These are phyloP conservation scores for Dothideomycetes sp. DNA, from an alignment of 2,329 filamentous ascomycete species.

Conservation along the genomic window DNA sequence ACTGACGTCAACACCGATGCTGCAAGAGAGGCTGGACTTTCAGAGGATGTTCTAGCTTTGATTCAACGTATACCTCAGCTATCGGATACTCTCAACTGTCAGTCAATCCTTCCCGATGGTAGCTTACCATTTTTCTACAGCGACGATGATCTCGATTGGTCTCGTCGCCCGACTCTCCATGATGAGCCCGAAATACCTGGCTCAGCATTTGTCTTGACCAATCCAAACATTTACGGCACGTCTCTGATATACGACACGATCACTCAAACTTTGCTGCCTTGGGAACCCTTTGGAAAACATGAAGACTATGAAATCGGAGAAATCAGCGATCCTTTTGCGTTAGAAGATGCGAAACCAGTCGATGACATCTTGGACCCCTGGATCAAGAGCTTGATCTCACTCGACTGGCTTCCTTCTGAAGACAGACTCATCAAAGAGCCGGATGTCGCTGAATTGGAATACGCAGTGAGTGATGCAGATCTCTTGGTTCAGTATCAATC, in stretches of 20 bases:
- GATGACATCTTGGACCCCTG: not conserved
- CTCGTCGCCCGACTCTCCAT: not conserved
- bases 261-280: not conserved
- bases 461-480: not conserved
- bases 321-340: not conserved
- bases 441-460: not conserved
- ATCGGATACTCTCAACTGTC: not conserved
- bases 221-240: not conserved
- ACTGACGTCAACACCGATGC: not conserved
- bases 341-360: not conserved
- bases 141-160: not conserved
- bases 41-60: not conserved
- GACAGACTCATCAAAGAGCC: not conserved
- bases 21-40: not conserved
- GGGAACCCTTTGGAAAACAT: not conserved
- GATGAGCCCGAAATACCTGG: not conserved
- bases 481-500: not conserved
- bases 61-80: conserved; percentile 4
- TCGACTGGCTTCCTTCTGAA: conserved; percentile 7
- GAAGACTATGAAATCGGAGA: not conserved
- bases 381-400: not conserved
- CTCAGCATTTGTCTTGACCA: conserved; percentile 1
- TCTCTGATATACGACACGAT: conserved; percentile 5
- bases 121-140: not conserved
- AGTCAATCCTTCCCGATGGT: not conserved